Evolutionary conservation across 768 basidiomycete species (phyloP).

Genomic region (Lactarius sanguifluus): DNA sequence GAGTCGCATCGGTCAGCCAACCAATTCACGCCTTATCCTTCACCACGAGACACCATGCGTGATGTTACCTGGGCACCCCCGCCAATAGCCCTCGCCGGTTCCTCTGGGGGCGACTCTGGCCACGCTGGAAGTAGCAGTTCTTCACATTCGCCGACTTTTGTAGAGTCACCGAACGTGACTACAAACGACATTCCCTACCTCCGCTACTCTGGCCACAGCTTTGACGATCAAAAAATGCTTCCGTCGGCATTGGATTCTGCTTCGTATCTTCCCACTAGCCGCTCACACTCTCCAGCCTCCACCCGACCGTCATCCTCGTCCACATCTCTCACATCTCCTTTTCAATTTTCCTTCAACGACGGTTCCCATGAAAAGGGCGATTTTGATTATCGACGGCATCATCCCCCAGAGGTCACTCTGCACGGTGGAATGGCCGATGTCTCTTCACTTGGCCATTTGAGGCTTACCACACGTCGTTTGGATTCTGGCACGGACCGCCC

Average conservation of each 20-base stretch:
- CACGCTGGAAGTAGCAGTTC: slow-evolving; percentile 44
- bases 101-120: slow-evolving; percentile 45
- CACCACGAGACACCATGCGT: slow-evolving; percentile 31
- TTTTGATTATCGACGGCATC: slow-evolving; percentile 65
- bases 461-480: slow-evolving; percentile 50
- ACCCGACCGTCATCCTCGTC: slow-evolving; percentile 64
- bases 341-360: slow-evolving; percentile 65
- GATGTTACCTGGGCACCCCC: slow-evolving; percentile 33
- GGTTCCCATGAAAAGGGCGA: slow-evolving; percentile 58
- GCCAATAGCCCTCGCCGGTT: slow-evolving; percentile 35
- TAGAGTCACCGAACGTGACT: slow-evolving; percentile 56
- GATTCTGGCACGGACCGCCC: slow-evolving; percentile 51
- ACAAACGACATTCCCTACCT: slow-evolving; percentile 50
- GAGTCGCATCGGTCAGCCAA: slow-evolving; percentile 49
- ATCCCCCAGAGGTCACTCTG: slow-evolving; percentile 61
- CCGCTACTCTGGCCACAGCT: slow-evolving; percentile 40
- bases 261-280: slow-evolving; percentile 64
- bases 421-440: slow-evolving; percentile 76
- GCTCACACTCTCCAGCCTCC: slow-evolving; percentile 68
- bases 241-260: slow-evolving; percentile 50
- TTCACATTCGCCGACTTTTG: slow-evolving; percentile 53
- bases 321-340: slow-evolving; percentile 62
- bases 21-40: slow-evolving; percentile 49
- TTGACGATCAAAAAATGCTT: slow-evolving; percentile 58
- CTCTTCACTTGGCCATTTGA: slow-evolving; percentile 55